phyloP scores from a whole-genome alignment of 106 monocot genomes.

The Narthecium ossifragum region DNA sequence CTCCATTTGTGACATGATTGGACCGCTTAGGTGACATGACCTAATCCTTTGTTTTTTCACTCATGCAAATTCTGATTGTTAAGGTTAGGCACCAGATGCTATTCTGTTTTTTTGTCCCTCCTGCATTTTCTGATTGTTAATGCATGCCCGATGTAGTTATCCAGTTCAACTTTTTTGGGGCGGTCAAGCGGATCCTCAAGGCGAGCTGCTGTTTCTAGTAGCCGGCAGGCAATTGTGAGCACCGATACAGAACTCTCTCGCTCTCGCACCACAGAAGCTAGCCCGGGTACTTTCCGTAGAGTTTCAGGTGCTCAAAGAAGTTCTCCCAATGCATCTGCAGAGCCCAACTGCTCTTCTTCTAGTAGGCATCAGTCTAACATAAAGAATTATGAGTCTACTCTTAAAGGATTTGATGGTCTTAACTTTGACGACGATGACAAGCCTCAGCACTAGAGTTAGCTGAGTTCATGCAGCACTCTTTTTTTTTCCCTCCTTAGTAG shows the following conservation, averaged over 20 bases:
- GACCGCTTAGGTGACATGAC: background rate
- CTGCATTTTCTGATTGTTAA: background rate
- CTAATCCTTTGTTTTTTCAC: background rate
- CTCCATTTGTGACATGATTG: too few species aligned
- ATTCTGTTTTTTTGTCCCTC: background rate
- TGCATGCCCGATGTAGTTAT: background rate
- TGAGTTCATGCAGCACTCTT: too few species aligned
- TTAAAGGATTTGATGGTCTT: constrained; percentile 56
- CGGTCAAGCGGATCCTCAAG: constrained; percentile 10
- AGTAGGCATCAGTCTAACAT: constrained; percentile 27
- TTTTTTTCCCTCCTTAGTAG: too few species aligned
- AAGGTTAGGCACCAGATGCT: too few species aligned
- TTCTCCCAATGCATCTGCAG: constrained; percentile 29
- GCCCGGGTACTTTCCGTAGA: constrained; percentile 28
- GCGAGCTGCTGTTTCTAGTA: constrained; percentile 47
- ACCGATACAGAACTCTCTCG: constrained; percentile 34
- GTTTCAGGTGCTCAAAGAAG: constrained; percentile 35
- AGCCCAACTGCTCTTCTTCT: constrained; percentile 32
- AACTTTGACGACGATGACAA: constrained; percentile 35
- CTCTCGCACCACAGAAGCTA: constrained; percentile 37
- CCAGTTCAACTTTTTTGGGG: constrained; percentile 6
- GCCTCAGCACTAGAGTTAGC: constrained; percentile 19
- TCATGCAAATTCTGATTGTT: background rate
- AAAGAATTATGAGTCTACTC: constrained; percentile 48
- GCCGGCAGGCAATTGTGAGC: constrained; percentile 30